Evolutionary conservation across 176 grass and related monocot species (phyloP).

Genomic region (Sorghum bicolor): DNA sequence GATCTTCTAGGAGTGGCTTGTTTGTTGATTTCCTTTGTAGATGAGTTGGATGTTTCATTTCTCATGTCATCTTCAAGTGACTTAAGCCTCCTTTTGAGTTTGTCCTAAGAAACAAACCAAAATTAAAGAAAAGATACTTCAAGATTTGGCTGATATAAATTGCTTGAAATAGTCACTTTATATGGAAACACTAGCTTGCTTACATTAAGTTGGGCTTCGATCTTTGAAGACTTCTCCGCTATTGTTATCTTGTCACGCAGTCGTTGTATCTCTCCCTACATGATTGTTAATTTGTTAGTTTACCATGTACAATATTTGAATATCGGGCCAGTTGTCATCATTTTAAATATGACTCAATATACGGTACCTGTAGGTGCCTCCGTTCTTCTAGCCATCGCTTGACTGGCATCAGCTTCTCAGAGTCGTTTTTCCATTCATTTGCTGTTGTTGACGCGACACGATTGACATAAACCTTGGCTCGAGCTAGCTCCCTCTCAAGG

Average conservation of each 20-base stretch:
- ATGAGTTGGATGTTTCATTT: constrained; percentile 37
- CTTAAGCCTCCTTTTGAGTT: constrained; percentile 71
- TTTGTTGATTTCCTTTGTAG: constrained; percentile 43
- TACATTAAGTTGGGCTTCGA: constrained; percentile 76
- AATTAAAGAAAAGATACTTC: not conserved
- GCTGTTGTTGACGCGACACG: constrained; percentile 58
- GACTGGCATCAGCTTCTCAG: constrained; percentile 65
- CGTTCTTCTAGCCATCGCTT: constrained; percentile 94
- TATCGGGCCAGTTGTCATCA: not conserved
- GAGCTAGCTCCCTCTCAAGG: constrained; percentile 77
- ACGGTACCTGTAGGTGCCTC: constrained; percentile 65
- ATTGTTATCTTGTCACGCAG: constrained; percentile 63
- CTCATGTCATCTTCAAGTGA: constrained; percentile 64
- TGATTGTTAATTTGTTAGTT: constrained; percentile 11
- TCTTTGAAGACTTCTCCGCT: constrained; percentile 76
- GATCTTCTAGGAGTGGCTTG: constrained; percentile 41
- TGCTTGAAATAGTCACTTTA: not conserved
- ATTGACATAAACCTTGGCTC: constrained; percentile 72
- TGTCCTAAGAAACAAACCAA: constrained; percentile 56
- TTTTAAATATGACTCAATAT: not conserved
- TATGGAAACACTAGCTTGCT: not conserved
- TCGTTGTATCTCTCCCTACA: constrained; percentile 76
- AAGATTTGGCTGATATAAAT: not conserved
- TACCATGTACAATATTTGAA: not conserved
- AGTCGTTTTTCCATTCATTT: constrained; percentile 84